phyloP scores from a whole-genome alignment of 441 rosid species.

The Syzygium syzygioides region DNA sequence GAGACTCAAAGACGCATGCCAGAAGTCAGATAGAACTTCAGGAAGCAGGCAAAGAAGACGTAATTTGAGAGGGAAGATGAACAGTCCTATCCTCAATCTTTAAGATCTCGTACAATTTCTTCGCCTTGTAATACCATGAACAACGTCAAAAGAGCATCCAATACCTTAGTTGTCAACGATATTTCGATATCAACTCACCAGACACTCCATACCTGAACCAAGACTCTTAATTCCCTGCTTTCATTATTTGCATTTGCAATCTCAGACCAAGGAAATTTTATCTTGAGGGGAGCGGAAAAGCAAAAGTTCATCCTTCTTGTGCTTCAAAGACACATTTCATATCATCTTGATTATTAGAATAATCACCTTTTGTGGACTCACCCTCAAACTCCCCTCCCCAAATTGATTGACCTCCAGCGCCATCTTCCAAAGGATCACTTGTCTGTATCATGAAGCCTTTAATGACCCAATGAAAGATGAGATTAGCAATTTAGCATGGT shows the following conservation, averaged over 20 bases:
- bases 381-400: slow-evolving; percentile 99
- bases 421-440: slow-evolving; percentile 98
- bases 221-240: background rate
- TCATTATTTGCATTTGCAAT: background rate
- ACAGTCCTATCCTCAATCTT: background rate
- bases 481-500: slow-evolving; percentile 93
- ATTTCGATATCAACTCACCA: background rate
- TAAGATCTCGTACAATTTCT: background rate
- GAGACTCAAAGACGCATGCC: too few species aligned
- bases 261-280: background rate
- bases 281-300: background rate
- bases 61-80: background rate
- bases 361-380: slow-evolving; percentile 90
- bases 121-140: background rate
- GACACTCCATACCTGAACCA: background rate
- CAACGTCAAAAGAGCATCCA: background rate
- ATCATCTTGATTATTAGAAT: background rate
- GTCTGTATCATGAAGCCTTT: slow-evolving; percentile 98
- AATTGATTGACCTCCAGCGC: slow-evolving; percentile 97
- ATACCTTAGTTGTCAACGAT: background rate
- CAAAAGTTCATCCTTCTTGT: background rate
- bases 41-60: background rate
- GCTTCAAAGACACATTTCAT: background rate
- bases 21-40: background rate
- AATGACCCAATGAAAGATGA: slow-evolving; percentile 90